These are phyloP conservation scores for Dioszegia crocea DNA, from an alignment of 768 basidiomycete genomes.

Conservation along the genomic window DNA sequence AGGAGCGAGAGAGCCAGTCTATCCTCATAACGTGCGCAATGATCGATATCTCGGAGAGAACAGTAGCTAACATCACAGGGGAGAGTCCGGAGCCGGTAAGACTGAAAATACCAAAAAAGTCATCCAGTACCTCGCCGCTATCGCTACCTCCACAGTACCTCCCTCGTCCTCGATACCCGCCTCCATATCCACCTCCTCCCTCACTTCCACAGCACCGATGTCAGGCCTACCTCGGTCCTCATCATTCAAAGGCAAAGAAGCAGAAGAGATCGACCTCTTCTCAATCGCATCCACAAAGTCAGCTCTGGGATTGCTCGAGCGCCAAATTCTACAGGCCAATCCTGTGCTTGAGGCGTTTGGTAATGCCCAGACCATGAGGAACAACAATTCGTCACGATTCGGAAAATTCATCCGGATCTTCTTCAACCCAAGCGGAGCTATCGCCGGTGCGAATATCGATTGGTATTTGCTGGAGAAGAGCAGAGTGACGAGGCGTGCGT, in stretches of 20 bases:
- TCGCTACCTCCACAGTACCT: conserved; percentile 55
- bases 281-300: conserved; percentile 5
- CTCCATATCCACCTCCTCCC: conserved; percentile 43
- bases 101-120: conserved; percentile 98
- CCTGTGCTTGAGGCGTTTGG: conserved; percentile 97
- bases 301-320: conserved; percentile 75
- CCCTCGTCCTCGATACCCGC: conserved; percentile 53
- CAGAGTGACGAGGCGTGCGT: conserved; percentile 78
- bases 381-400: conserved; percentile 98
- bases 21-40: conserved; percentile 87
- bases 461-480: conserved; percentile 99
- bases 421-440: conserved; percentile 87
- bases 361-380: conserved; percentile 95
- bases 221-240: conserved; percentile 67
- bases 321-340: conserved; percentile 95
- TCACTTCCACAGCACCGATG: conserved; percentile 52
- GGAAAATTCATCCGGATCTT: conserved; percentile 91
- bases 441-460: conserved; percentile 95
- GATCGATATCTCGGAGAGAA: background rate
- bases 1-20: conserved; percentile 93
- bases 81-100: conserved; percentile 98
- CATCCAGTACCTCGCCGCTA: conserved; percentile 96
- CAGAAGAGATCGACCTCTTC: conserved; percentile 30
- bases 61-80: conserved; percentile 55
- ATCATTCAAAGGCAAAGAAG: conserved; percentile 58